Base-by-base conservation (phyloP, 148 eudicot genomes). In the Drosera capensis region DNA sequence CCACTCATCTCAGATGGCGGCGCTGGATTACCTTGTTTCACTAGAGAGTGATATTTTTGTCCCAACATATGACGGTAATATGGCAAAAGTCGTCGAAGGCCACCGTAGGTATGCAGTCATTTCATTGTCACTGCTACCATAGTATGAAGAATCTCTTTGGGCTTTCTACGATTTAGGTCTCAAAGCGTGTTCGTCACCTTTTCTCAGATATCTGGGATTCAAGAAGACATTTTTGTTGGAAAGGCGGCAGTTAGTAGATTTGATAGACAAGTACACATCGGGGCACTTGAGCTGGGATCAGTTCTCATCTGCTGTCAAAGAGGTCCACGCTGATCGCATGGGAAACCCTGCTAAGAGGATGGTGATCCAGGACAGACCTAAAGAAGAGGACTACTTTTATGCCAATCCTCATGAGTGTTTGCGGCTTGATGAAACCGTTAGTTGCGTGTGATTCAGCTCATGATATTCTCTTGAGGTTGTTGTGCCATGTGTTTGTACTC, bases 361-460 rank as follows among this genome's bases (percentile, higher is more conserved):
- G 45, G 76, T 80, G 29, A 90, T 90, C 44, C 78, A 93, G 0
- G 95, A 81, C 50, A 65, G 74, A 68, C 97, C 97, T 23, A 90
- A 90, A 70, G 97, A 90, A 56, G 97, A 90, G 50, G 97, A 84
- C 37, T 84, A 90, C 62, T 90, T 90, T 67, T 85, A 78, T 29
- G 69, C 88, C 23, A 90, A 90, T 57, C 99, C 99, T 5, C 68
- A 70, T n/a, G 99, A 90, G 64, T 90, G 99, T 63, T 70, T 84
- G 65, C 65, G 68, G 25, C 52, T 70, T 0, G 69, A 72, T 20
- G 79, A 70, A 31, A 53, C 41, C 9, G 46, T 57, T 40, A 68
- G 35, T 65, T 67, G 67, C 62, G 52, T 60, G 54, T 58, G 57
- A 42, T 49, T 51, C 49, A 7, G 20, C 42, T 40, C 36, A 43